Evolutionary conservation across 2,329 filamentous ascomycete genomes (phyloP).

Genomic region (Trichoderma pleuroti): DNA sequence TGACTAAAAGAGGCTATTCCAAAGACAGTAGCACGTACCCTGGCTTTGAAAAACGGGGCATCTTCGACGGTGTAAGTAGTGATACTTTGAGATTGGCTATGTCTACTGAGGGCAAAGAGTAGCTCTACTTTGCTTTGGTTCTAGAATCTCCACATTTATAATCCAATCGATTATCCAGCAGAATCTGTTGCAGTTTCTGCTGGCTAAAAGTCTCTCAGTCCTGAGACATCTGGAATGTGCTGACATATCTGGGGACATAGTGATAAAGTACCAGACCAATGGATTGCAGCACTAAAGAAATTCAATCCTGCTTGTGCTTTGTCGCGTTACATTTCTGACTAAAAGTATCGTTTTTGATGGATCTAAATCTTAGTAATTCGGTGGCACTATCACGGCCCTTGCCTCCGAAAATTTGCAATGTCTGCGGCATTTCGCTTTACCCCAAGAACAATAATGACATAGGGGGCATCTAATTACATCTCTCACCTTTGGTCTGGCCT

Average conservation of each 20-base stretch:
- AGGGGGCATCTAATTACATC: neutral
- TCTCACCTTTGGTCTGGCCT: neutral
- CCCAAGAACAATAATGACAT: neutral
- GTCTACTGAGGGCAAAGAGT: neutral
- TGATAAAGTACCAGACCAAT: neutral
- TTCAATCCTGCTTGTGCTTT: neutral
- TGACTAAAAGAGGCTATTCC: neutral
- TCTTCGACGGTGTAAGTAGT: neutral
- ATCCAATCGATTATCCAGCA: neutral
- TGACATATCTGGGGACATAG: neutral
- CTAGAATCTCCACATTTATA: neutral
- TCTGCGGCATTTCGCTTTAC: neutral
- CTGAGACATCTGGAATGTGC: neutral
- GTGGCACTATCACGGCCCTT: neutral
- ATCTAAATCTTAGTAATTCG: neutral
- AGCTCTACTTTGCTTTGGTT: neutral
- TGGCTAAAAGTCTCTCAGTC: neutral
- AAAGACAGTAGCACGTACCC: neutral
- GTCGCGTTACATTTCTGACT: neutral
- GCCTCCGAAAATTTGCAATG: neutral
- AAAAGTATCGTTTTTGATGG: neutral
- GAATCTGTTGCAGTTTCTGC: neutral
- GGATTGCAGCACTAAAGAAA: neutral
- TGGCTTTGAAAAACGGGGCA: neutral
- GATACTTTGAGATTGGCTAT: fast-evolving